Base-by-base conservation (phyloP, 768 basidiomycete species). In the Boletus huronensis region DNA sequence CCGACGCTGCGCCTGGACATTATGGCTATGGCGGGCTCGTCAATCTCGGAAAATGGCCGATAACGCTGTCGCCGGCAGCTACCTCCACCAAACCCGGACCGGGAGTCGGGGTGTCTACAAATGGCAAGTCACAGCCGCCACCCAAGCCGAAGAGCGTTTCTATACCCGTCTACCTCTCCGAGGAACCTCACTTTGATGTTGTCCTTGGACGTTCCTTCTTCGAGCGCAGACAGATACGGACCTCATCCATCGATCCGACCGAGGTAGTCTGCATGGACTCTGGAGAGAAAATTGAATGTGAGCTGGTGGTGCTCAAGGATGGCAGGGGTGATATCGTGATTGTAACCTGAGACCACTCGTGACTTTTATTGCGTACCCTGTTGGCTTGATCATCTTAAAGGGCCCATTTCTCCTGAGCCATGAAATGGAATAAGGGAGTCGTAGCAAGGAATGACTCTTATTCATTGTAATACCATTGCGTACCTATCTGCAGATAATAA, bases 101-200 rank as follows among this genome's bases (percentile, higher is more conserved):
- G 0, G 35, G 19, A 3, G 43, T 9, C 17, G 48, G 48, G 10
- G 9, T 25, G 7, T 49, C 59, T 32, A 36, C 52, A 17, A 51
- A 46, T 35, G 44, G 47, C 21, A 39, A 31, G 8, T 40, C 43
- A 31, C 48, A 41, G 5, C 36, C 50, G 4, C 42, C 60, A 28
- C 53, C 46, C 36, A 70, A 68, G 50, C 68, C 73, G 2, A 79
- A 77, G 62, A 71, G 74, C 5, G 77, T 78, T 11, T 66, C 75
- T 55, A 67, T 86, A 23, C 65, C 82, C 0, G 94, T 98, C 9
- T 94, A 90, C 70, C 80, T 98, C 29, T 88, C 90, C 4, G 97
- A 99, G 67, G 95, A 97, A 68, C 85, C 88, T 0, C 93, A 98
- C 65, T 98, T 98, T 70, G 94, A 97, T 63, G 90, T 98, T 44